Base-by-base conservation (phyloP, 2,329 filamentous ascomycete genomes). In the Purpureocillium lavendulum region DNA sequence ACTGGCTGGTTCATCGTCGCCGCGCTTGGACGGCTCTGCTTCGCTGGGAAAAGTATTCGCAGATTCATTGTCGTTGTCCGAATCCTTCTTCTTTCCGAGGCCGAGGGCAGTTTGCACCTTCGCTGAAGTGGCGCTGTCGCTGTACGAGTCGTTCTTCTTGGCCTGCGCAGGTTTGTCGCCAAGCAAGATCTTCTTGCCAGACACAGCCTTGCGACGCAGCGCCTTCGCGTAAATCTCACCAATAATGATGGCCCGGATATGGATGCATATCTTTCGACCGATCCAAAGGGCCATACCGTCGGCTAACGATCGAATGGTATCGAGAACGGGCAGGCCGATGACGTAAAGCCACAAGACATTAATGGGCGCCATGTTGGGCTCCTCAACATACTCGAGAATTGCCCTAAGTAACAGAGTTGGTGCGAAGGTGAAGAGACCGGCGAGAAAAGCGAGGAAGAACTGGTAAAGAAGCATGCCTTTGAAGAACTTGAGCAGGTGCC, bases 171-270 rank as follows among this genome's bases (percentile, higher is more conserved):
- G 45, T 32, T 62, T 61, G 32, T 68, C 63, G 39, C 74, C 69
- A 26, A 86, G 69, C 1, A 82, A 71, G 39, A 83, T 80, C 49
- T 97, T 88, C 30, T 72, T 73, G 14, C 81, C 77, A 8, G 89
- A 81, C 16, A 87, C 82, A 14, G 88, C 90, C 62, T 94, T 94
- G 51, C 92, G 82, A 47, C 94, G 81, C 14, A 98, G 73, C 2
- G 92, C 87, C 65, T 98, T 98, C 41, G 88, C 86, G 59, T 98
- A 98, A 35, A 98, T 92, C 55, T 98, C 92, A 40, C 92, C 92
- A 49, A 98, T 87, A 45, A 98, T 88, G 55, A 98, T 92, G 37
- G 92, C 89, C 45, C 90, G 84, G 33, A 97, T 72, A 45, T 87
- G 83, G 52, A 98, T 90, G 62, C 89, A 96, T 45, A 97, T 85